Evolutionary conservation across 1,284 basidiomycete species (phyloP), one percentile per base, ranked within the genome.

Genomic region (Trichosporon faecale): DNA sequence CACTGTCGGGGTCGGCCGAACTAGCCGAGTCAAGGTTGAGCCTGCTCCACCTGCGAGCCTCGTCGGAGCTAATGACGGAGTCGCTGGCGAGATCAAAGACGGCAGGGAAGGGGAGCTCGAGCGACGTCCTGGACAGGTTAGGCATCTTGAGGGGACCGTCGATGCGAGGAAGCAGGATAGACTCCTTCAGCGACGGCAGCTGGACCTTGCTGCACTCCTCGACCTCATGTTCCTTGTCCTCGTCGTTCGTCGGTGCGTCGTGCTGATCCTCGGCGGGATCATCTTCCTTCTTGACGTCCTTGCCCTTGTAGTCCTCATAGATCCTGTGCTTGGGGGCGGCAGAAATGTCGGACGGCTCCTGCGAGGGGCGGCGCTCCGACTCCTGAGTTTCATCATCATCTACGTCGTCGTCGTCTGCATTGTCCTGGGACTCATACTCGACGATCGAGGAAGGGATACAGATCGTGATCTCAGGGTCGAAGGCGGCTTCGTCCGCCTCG

Each of bases 341-440:
- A 52, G 49, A 21, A 8, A 25, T 52, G n/a, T 12, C 49, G 23
- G 49, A 52, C 2, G 23, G n/a, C 7, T 25, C 49, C 49, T 25
- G 9, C 3, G 49, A 52, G 23, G 49, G 49, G 49, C 49, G 49
- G 21, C 18, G 21, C 8, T 31, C 57, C 31, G 57, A 61, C 14
- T 33, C 27, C 14, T 31, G 27, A 9, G 57, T 16, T 8, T 61
- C 57, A 23, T 21, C 25, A 29, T 29, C 57, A 23, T 27, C 55
- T 18, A 18, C 57, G 29, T 61, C 57, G 27, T 61, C 57, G 16
- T 60, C 55, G 16, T 61, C 57, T 31, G 29, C 27, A 61, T 33
- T 61, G 29, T 61, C 57, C 57, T 61, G 57, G 12, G 57, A 61
- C 57, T 61, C 57, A 18, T 31, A 33, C 57, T 61, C 57, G 57